Evolutionary conservation across 495 filamentous ascomycete species (phyloP).

Genomic region (Hypoxylon fuscum): DNA sequence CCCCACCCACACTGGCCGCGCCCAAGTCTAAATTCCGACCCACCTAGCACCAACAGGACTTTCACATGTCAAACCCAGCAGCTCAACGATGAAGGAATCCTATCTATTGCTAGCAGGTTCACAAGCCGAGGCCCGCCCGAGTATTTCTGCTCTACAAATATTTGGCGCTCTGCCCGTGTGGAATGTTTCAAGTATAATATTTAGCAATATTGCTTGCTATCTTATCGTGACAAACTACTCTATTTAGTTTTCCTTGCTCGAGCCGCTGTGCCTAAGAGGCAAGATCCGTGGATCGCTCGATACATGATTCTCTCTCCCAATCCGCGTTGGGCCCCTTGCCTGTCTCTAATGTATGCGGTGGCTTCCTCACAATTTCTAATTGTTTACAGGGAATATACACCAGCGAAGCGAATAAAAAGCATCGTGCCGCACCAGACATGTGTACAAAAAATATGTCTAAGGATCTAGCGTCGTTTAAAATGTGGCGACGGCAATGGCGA

Average conservation of each 20-base stretch:
- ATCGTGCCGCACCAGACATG: conserved; percentile 19
- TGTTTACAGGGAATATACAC: conserved; percentile 40
- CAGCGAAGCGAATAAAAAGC: conserved; percentile 31
- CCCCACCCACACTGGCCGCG: background rate
- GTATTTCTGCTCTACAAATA: background rate
- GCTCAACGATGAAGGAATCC: background rate
- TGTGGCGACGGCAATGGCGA: conserved; percentile 88
- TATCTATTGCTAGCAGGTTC: background rate
- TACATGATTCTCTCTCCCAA: background rate
- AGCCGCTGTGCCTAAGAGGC: background rate
- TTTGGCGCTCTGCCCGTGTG: background rate
- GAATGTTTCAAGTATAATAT: background rate
- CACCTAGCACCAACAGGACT: background rate
- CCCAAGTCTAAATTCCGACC: too few species aligned
- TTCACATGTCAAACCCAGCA: conserved; percentile 12
- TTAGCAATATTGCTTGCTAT: background rate
- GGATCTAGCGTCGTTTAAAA: conserved; percentile 56
- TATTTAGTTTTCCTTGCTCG: conserved; percentile 2
- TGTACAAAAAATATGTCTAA: conserved; percentile 29
- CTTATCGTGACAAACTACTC: background rate
- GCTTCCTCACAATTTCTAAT: conserved; percentile 8
- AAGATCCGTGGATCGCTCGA: background rate
- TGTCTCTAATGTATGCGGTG: conserved; percentile 13
- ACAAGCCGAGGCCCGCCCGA: background rate
- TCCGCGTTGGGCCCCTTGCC: background rate